Percentiles rank a stretch among this genome's conserved stretches.
phyloP scores from a whole-genome alignment of 768 basidiomycete genomes.

The Mycena crocata region DNA sequence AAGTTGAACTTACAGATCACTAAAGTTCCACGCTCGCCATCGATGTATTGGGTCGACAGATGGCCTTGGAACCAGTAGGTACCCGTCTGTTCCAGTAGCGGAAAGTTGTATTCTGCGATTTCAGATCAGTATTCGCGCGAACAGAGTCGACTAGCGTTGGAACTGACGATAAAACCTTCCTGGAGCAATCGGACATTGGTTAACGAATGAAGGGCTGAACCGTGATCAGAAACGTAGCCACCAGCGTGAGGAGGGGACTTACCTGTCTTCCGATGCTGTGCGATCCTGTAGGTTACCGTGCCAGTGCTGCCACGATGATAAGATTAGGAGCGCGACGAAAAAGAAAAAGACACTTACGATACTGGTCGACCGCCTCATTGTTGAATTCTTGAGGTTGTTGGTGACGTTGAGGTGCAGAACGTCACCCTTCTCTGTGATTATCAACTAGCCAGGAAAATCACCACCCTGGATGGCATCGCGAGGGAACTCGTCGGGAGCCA shows the following conservation, averaged over 20 bases:
- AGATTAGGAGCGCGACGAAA: neutral
- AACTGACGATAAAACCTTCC: constrained; percentile 1
- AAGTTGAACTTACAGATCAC: constrained; percentile 37
- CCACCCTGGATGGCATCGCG: neutral
- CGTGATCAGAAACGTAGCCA: neutral
- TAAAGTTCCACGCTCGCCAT: constrained; percentile 38
- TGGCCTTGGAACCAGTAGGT: constrained; percentile 29
- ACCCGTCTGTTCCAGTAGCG: neutral
- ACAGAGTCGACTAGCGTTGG: no score
- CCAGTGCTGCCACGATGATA: no score
- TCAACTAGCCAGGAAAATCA: neutral
- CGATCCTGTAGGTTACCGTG: neutral
- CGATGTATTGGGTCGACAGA: constrained; percentile 38
- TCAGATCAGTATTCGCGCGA: neutral
- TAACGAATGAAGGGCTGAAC: constrained; percentile 42
- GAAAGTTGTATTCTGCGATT: constrained; percentile 4
- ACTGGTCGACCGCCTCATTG: neutral
- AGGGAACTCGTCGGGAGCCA: neutral
- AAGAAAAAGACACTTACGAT: neutral
- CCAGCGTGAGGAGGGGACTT: neutral
- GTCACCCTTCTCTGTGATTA: neutral
- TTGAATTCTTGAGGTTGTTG: neutral
- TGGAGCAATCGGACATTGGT: constrained; percentile 21
- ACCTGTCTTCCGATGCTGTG: neutral
- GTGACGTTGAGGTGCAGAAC: constrained; percentile 2